Percentiles rank a stretch among this genome's conserved stretches.
Conservation (phyloP, 2,329 filamentous ascomycete genomes). For the Knufia fluminis region DNA sequence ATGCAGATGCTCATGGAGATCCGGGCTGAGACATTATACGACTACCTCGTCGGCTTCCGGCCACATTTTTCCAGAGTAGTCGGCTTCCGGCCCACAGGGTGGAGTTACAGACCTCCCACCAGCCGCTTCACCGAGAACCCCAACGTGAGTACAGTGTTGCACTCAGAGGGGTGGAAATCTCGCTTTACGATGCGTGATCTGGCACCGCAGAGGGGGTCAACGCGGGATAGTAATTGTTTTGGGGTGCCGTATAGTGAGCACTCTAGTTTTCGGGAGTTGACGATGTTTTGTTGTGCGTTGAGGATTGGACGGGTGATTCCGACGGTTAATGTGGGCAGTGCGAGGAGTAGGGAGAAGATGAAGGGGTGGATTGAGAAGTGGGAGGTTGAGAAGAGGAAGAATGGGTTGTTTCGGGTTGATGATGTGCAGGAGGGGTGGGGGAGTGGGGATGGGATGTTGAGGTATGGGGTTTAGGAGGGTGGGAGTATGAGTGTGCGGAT, state of each 20-base stretch:
- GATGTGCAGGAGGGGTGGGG: slow-evolving; percentile 25
- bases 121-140: slow-evolving; percentile 55
- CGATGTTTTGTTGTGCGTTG: slow-evolving; percentile 82
- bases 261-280: slow-evolving; percentile 86
- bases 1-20: slow-evolving; percentile 97
- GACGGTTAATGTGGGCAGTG: slow-evolving; percentile 75
- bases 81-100: slow-evolving; percentile 85
- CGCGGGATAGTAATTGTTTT: slow-evolving; percentile 73
- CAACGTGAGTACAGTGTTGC: slow-evolving; percentile 54
- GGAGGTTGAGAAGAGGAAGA: slow-evolving; percentile 53
- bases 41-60: slow-evolving; percentile 73
- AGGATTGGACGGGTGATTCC: slow-evolving; percentile 84
- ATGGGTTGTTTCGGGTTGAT: slow-evolving; percentile 45
- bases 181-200: slow-evolving; percentile 64
- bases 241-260: slow-evolving; percentile 95
- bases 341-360: slow-evolving; percentile 56
- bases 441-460: slow-evolving; percentile 18
- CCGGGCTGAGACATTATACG: slow-evolving; percentile 75
- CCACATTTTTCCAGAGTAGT: slow-evolving; percentile 78
- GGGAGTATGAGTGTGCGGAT: too few relatives aligned
- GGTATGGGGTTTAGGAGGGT: slow-evolving; percentile 15
- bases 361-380: slow-evolving; percentile 57
- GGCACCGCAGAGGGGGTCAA: slow-evolving; percentile 72
- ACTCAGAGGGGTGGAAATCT: slow-evolving; percentile 64
- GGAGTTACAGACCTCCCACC: slow-evolving; percentile 74